Evolutionary conservation across 1,284 basidiomycete species (phyloP).

Genomic region (Heterobasidion annosum): DNA sequence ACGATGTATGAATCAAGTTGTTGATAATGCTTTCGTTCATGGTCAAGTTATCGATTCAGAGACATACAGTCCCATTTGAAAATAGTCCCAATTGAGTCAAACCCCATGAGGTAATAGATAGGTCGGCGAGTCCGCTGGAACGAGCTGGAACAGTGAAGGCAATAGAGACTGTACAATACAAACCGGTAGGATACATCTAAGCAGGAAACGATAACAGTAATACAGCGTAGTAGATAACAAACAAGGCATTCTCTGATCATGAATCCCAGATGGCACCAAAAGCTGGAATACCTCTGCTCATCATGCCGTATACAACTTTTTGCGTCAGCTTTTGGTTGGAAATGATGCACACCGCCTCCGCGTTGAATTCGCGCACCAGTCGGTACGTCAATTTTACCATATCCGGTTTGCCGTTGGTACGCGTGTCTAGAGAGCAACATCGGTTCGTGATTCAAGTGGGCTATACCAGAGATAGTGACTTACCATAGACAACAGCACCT

Average conservation of each 20-base stretch:
- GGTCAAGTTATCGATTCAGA: neutral
- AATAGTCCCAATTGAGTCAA: no score
- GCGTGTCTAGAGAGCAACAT: slow-evolving; percentile 32
- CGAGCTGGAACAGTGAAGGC: no score
- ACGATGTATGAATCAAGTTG: neutral
- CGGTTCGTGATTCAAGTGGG: neutral
- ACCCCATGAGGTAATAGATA: no score
- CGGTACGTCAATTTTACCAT: slow-evolving; percentile 53
- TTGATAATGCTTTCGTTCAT: neutral
- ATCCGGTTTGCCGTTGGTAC: slow-evolving; percentile 49
- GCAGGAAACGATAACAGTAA: no score
- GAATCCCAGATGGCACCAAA: slow-evolving; percentile 55
- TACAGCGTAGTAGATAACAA: no score
- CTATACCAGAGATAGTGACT: neutral
- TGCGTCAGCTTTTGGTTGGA: slow-evolving; percentile 53
- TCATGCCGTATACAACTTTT: slow-evolving; percentile 54
- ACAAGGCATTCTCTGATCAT: slow-evolving; percentile 8
- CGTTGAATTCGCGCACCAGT: slow-evolving; percentile 48
- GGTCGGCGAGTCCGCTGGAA: no score
- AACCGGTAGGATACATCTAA: no score
- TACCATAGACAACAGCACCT: slow-evolving; percentile 48
- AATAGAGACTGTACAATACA: no score
- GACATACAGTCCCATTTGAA: no score
- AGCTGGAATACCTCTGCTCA: slow-evolving; percentile 49
- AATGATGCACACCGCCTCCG: slow-evolving; percentile 53